phyloP scores from a whole-genome alignment of 768 basidiomycete species.

The Kwoniella heveanensis region DNA sequence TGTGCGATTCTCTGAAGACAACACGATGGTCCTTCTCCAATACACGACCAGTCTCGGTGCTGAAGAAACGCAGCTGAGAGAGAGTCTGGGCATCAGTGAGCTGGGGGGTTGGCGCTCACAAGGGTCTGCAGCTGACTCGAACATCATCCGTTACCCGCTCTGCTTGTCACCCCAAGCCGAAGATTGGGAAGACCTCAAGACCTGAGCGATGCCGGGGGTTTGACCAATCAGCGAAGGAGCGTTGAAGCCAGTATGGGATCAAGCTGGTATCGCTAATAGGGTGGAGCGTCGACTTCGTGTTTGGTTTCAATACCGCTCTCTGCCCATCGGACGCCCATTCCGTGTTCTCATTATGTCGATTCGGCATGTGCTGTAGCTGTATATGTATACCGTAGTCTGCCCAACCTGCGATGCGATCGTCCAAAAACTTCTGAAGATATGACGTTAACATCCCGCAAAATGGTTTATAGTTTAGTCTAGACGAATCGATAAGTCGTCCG shows the following conservation, averaged over 20 bases:
- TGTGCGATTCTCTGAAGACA: constrained; percentile 39
- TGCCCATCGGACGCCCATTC: no score
- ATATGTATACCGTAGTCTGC: no score
- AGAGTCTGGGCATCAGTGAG: constrained; percentile 39
- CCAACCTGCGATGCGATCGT: no score
- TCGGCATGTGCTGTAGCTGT: no score
- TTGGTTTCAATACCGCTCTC: no score
- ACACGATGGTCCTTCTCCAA: constrained; percentile 34
- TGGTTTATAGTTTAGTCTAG: neutral
- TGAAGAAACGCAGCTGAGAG: constrained; percentile 21
- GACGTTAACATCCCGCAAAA: neutral
- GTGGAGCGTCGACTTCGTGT: no score
- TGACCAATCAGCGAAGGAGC: no score
- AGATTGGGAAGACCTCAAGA: constrained; percentile 39
- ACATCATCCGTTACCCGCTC: no score
- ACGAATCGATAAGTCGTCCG: neutral
- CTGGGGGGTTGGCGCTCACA: neutral
- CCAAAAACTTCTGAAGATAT: no score
- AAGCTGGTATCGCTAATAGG: no score
- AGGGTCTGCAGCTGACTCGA: neutral
- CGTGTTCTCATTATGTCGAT: no score
- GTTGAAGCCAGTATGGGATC: no score
- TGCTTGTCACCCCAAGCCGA: constrained; percentile 18
- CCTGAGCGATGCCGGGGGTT: constrained; percentile 9
- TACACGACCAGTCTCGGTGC: constrained; percentile 22